Percentiles rank a stretch among this genome's conserved stretches.
Conservation (phyloP, 1,284 basidiomycete genomes). For the Ustilago xerochloae region DNA sequence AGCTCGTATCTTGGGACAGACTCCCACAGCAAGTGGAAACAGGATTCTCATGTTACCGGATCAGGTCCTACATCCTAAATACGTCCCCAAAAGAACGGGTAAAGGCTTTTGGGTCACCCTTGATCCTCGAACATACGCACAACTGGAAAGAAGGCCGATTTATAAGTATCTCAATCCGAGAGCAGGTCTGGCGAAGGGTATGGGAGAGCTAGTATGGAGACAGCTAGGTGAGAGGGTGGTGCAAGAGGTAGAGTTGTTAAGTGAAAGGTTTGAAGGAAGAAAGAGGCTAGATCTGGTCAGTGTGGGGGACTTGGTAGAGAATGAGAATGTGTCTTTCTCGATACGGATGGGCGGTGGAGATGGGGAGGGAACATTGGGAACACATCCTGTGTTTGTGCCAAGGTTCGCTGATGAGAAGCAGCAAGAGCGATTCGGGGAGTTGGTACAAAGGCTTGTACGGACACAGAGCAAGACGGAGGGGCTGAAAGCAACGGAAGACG, state of each 20-base stretch:
- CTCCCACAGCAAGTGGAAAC: neutral
- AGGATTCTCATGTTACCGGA: slow-evolving; percentile 22
- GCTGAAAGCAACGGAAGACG: neutral
- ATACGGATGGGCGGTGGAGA: neutral
- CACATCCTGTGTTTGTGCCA: slow-evolving; percentile 2
- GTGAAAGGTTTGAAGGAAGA: neutral
- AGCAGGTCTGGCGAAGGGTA: slow-evolving; percentile 4
- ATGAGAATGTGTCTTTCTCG: neutral
- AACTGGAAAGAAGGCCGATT: neutral
- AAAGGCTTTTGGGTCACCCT: slow-evolving; percentile 22
- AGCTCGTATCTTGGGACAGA: too few species aligned
- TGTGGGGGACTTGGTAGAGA: neutral
- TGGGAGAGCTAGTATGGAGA: slow-evolving; percentile 3
- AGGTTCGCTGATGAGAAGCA: slow-evolving; percentile 4
- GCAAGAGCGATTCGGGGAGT: neutral
- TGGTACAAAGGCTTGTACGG: neutral
- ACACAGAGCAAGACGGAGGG: neutral
- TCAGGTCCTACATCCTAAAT: slow-evolving; percentile 21
- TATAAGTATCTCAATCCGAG: slow-evolving; percentile 8
- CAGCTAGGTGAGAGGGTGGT: slow-evolving; percentile 30
- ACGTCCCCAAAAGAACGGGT: neutral
- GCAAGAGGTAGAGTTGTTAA: slow-evolving; percentile 14
- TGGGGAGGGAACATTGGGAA: neutral
- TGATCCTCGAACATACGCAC: neutral
- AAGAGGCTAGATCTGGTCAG: slow-evolving; percentile 11